Evolutionary conservation across 345 rosid genomes (phyloP).

Genomic region (Linum tenue): DNA sequence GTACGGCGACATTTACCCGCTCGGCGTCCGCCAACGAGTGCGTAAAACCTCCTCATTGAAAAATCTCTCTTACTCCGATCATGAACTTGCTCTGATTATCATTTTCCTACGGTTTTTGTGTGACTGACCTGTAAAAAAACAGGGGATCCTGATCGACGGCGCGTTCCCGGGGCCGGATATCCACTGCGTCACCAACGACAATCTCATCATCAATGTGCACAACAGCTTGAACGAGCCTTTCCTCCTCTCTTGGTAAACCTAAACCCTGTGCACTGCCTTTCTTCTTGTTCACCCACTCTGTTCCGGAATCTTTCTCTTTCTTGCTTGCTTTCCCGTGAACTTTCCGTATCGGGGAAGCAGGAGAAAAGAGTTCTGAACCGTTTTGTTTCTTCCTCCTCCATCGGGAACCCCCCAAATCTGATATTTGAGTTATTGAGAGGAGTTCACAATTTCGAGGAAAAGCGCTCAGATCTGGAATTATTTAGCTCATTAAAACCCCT

Average conservation of each 20-base stretch:
- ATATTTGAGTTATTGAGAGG: no score
- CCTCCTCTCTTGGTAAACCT: conserved; percentile 21
- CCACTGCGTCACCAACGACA: conserved; percentile 24
- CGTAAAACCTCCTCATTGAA: neutral
- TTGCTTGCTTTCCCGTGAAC: conserved; percentile 8
- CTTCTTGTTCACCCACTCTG: neutral
- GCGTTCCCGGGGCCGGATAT: conserved; percentile 29
- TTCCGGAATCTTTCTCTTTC: neutral
- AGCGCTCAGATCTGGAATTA: no score
- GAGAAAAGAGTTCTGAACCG: neutral
- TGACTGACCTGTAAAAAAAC: neutral
- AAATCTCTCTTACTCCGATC: no score
- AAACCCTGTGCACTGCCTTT: neutral
- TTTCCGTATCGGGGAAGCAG: neutral
- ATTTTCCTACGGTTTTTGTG: no score
- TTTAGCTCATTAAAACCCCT: no score
- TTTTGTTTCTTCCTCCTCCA: neutral
- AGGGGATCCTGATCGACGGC: conserved; percentile 23
- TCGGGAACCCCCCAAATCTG: neutral
- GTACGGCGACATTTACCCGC: neutral
- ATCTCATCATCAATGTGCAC: conserved; percentile 23
- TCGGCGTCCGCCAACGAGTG: neutral
- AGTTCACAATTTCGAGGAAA: no score
- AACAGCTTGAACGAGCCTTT: conserved; percentile 28
- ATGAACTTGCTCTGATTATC: no score